Evolutionary conservation across 192 early-diverging fungal genomes (phyloP).

Genomic region (Chytriomyces confervae): DNA sequence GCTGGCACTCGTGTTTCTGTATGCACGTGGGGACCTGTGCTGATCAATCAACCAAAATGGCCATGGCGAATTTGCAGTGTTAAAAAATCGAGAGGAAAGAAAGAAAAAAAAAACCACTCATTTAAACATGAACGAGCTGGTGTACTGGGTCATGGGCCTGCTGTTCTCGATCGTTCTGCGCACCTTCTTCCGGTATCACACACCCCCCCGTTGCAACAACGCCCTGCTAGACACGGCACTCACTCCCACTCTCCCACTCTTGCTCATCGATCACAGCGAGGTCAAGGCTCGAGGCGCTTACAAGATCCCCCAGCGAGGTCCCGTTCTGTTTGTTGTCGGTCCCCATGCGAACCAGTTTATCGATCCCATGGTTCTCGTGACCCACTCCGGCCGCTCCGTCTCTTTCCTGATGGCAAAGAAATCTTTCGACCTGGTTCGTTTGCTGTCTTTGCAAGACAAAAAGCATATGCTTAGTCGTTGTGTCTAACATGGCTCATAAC

Average conservation of each 20-base stretch:
- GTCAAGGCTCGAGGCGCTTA: slow-evolving; percentile 58
- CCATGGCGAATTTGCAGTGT: too few species aligned
- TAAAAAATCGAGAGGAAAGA: too few species aligned
- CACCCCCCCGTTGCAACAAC: neutral
- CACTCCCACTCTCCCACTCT: neutral
- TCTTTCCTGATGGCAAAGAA: slow-evolving; percentile 60
- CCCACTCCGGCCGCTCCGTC: slow-evolving; percentile 76
- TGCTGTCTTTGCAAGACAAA: too few species aligned
- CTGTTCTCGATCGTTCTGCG: slow-evolving; percentile 22
- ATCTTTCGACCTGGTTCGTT: slow-evolving; percentile 25
- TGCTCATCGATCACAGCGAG: slow-evolving; percentile 64
- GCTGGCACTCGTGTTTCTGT: too few species aligned
- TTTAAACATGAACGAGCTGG: slow-evolving; percentile 14
- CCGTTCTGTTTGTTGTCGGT: slow-evolving; percentile 88
- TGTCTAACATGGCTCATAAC: too few species aligned
- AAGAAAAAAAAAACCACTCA: too few species aligned
- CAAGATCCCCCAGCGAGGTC: slow-evolving; percentile 70
- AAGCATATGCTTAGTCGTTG: too few species aligned
- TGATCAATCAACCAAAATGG: too few species aligned
- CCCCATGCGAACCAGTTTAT: slow-evolving; percentile 80
- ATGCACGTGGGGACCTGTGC: too few species aligned
- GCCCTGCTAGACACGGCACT: neutral
- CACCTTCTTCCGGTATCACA: slow-evolving; percentile 32
- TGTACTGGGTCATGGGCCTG: slow-evolving; percentile 5
- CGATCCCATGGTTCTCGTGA: slow-evolving; percentile 91